phyloP scores from a whole-genome alignment of 768 basidiomycete species.

The Glaciozyma martinii region DNA sequence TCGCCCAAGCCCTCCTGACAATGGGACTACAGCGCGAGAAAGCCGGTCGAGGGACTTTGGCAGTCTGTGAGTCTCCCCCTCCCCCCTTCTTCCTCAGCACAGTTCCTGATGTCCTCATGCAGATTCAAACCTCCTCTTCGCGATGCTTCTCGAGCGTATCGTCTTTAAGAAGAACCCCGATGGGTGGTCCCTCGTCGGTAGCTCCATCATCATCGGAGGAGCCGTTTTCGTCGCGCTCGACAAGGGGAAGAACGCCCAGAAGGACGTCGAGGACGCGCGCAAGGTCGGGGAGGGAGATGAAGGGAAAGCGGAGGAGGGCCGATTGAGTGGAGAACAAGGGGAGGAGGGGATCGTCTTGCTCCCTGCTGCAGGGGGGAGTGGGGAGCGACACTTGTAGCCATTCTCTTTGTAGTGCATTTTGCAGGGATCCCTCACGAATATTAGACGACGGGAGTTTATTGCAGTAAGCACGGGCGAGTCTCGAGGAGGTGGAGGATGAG shows the following conservation, averaged over 20 bases:
- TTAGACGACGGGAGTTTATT: not conserved
- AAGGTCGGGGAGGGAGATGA: too few species aligned
- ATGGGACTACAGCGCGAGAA: conserved; percentile 58
- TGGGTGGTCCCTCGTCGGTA: conserved; percentile 54
- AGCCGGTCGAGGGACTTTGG: conserved; percentile 56
- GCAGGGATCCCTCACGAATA: too few species aligned
- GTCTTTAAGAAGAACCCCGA: conserved; percentile 58
- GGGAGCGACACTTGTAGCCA: too few species aligned
- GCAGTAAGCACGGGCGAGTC: not conserved
- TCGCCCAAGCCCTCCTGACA: conserved; percentile 49
- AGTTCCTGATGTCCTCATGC: not conserved
- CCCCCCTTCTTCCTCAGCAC: not conserved
- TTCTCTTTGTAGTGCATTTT: too few species aligned
- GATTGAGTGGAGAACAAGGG: too few species aligned
- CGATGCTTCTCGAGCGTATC: conserved; percentile 54
- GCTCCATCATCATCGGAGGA: conserved; percentile 45
- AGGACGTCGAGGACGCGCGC: too few species aligned
- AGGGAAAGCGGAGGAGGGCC: too few species aligned
- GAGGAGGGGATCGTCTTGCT: too few species aligned
- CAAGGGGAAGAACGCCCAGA: not conserved
- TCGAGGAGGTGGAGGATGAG: not conserved
- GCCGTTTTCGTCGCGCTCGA: conserved; percentile 25
- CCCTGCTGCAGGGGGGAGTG: too few species aligned
- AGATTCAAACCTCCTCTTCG: conserved; percentile 35
- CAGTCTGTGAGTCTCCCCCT: conserved; percentile 43